Percentiles rank a stretch among this genome's conserved stretches.
These are phyloP conservation scores for Metarhizium anisopliae DNA, from an alignment of 2,329 filamentous ascomycete species.

Conservation along the genomic window DNA sequence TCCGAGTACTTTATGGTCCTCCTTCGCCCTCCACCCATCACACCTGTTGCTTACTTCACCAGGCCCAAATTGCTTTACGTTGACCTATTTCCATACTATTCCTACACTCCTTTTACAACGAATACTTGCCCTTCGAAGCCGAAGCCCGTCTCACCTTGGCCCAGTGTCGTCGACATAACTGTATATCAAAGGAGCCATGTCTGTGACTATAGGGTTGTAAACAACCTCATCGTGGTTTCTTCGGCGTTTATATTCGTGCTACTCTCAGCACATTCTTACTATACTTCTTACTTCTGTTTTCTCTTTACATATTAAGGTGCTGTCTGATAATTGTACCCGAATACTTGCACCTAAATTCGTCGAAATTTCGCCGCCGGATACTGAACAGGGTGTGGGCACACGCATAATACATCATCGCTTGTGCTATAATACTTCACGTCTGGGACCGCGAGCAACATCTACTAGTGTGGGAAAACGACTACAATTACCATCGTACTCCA, in stretches of 20 bases:
- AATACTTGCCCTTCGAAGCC: neutral
- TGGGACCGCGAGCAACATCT: neutral
- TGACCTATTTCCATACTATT: neutral
- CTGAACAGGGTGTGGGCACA: neutral
- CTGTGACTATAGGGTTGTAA: slow-evolving; percentile 1
- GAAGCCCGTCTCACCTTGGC: neutral
- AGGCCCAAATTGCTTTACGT: neutral
- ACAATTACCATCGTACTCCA: neutral
- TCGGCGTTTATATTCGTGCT: neutral
- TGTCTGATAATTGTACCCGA: neutral
- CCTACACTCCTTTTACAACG: neutral
- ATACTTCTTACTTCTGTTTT: neutral
- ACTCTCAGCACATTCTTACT: neutral
- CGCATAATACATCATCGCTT: neutral
- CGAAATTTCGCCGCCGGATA: neutral
- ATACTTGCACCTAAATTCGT: neutral
- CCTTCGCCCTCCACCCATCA: slow-evolving; percentile 15
- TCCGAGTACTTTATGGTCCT: slow-evolving; percentile 19
- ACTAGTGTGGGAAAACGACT: neutral
- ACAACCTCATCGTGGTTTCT: neutral
- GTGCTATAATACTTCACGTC: neutral
- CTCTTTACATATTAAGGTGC: neutral
- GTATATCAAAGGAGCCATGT: slow-evolving; percentile 1
- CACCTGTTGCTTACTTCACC: neutral
- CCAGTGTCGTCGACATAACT: neutral